phyloP scores from a whole-genome alignment of 2,329 filamentous ascomycete species.

The Periconia sp. region DNA sequence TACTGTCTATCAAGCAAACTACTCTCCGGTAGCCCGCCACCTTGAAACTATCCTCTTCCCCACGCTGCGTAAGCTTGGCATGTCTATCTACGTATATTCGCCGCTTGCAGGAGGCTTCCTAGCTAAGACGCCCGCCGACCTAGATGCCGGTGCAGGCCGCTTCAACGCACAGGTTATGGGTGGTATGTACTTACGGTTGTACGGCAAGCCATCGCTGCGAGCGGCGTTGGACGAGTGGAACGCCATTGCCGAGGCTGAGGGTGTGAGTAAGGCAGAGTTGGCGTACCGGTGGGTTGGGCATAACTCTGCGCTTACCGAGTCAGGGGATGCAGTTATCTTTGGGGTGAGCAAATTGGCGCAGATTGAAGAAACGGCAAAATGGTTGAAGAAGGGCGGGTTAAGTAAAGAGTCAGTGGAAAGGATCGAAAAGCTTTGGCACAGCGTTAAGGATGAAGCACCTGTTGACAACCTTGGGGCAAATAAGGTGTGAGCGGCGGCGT shows the following conservation, averaged over 20 bases:
- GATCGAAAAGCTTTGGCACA: constrained; percentile 18
- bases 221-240: constrained; percentile 41
- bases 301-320: constrained; percentile 36
- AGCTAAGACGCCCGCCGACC: constrained; percentile 33
- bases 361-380: constrained; percentile 12
- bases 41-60: constrained; percentile 47
- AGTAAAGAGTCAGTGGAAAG: constrained; percentile 12
- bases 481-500: too few relatives aligned
- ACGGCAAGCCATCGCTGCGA: constrained; percentile 33
- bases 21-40: constrained; percentile 44
- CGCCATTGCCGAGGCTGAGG: constrained; percentile 38
- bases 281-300: constrained; percentile 47
- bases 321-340: constrained; percentile 45
- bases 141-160: constrained; percentile 31
- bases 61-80: constrained; percentile 42
- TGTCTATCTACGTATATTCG: constrained; percentile 45
- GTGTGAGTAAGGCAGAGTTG: constrained; percentile 38
- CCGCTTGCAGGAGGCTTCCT: constrained; percentile 29
- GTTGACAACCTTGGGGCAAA: constrained; percentile 14
- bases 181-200: constrained; percentile 37
- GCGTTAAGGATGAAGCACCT: constrained; percentile 15
- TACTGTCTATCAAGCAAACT: constrained; percentile 51
- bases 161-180: constrained; percentile 20
- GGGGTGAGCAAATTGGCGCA: constrained; percentile 29
- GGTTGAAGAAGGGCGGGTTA: constrained; percentile 15